A percentile compares a stretch with the other conserved stretches of the same genome.
These are phyloP conservation scores for Clonostachys chloroleuca DNA, from an alignment of 2,329 filamentous ascomycete species.

Conservation along the genomic window DNA sequence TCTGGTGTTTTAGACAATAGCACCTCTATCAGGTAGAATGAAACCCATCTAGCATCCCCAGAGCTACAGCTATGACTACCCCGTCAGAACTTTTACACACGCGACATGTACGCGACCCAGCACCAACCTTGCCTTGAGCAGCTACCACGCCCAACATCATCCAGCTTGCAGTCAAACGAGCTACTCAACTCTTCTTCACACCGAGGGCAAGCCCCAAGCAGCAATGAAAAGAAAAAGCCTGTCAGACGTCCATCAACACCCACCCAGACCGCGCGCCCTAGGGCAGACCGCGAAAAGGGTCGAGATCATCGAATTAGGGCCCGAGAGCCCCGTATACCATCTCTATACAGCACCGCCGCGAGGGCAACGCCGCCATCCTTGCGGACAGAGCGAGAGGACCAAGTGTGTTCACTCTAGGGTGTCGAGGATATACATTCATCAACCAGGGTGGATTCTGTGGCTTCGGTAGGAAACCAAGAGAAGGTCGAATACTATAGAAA, in stretches of 20 bases:
- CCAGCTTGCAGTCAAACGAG: too few relatives aligned
- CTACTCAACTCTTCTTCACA: constrained; percentile 42
- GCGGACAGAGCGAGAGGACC: constrained; percentile 55
- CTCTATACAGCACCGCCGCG: constrained; percentile 61
- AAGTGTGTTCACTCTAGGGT: constrained; percentile 80
- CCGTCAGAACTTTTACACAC: too few relatives aligned
- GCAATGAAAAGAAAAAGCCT: constrained; percentile 60
- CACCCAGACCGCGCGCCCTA: constrained; percentile 75
- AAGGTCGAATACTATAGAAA: constrained; percentile 96
- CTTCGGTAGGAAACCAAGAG: constrained; percentile 91
- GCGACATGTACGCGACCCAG: too few relatives aligned
- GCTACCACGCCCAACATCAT: too few relatives aligned
- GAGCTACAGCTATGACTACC: too few relatives aligned
- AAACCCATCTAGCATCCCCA: too few relatives aligned
- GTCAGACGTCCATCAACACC: constrained; percentile 89
- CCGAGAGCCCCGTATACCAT: constrained; percentile 38
- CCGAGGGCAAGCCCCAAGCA: constrained; percentile 35
- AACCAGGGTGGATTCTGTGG: constrained; percentile 93
- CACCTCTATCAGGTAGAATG: too few relatives aligned
- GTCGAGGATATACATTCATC: constrained; percentile 85
- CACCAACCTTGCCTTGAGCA: too few relatives aligned
- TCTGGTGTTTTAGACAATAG: too few relatives aligned
- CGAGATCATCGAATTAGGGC: constrained; percentile 75
- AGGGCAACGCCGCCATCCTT: constrained; percentile 49
- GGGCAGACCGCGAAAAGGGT: constrained; percentile 66